Conservation (phyloP, 768 basidiomycete species). For the Auricularia sp. region DNA sequence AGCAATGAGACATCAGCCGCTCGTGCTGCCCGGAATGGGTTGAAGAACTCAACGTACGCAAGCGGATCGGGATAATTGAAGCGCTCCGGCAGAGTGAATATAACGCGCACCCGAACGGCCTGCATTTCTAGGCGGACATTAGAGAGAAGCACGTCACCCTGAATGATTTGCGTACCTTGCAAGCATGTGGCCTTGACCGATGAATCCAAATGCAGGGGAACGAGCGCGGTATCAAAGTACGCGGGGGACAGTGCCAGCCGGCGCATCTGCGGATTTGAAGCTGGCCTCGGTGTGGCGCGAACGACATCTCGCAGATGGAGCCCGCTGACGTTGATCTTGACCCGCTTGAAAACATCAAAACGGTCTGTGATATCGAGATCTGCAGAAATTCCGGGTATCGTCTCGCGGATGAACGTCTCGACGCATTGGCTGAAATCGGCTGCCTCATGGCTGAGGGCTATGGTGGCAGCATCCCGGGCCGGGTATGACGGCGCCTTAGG, state of each 20-base stretch:
- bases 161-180: background rate
- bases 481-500: background rate
- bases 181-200: background rate
- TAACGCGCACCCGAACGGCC: conserved; percentile 8
- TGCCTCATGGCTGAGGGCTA: background rate
- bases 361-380: background rate
- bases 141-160: background rate
- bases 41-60: conserved; percentile 20
- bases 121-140: background rate
- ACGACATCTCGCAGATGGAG: background rate
- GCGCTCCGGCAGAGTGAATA: conserved; percentile 6
- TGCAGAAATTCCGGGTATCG: background rate
- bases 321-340: background rate
- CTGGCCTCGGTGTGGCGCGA: conserved; percentile 6
- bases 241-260: background rate
- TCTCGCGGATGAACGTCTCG: conserved; percentile 2
- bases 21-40: conserved; percentile 3
- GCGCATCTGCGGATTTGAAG: background rate
- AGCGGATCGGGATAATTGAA: conserved; percentile 9
- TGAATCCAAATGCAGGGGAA: background rate
- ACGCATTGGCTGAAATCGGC: background rate
- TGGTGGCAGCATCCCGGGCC: background rate
- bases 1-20: background rate
- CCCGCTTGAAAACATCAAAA: background rate
- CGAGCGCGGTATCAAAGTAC: conserved; percentile 9